These are phyloP conservation scores for Wickerhamomyces mucosus DNA, from an alignment of 805 yeast species.

Conservation along the genomic window DNA sequence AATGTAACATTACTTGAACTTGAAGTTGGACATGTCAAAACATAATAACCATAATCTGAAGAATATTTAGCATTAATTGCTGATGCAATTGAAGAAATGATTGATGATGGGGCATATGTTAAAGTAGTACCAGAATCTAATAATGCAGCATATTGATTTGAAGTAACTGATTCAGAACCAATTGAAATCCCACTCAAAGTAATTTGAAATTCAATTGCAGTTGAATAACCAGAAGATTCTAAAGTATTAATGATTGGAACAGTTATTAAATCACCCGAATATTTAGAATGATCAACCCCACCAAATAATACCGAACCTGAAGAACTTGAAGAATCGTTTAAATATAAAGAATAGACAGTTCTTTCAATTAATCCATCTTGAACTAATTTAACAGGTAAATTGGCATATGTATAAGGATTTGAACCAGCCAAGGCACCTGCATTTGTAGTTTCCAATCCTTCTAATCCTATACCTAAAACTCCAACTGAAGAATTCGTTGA, in stretches of 20 bases:
- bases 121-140: conserved; percentile 36
- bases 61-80: conserved; percentile 36
- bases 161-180: conserved; percentile 2
- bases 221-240: conserved; percentile 17
- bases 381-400: conserved; percentile 56
- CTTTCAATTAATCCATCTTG: conserved; percentile 46
- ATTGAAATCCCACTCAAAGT: conserved; percentile 24
- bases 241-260: conserved; percentile 35
- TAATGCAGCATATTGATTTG: conserved; percentile 23
- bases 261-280: conserved; percentile 38
- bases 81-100: conserved; percentile 27
- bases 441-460: conserved; percentile 58
- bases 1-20: not conserved
- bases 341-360: conserved; percentile 52
- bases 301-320: conserved; percentile 62
- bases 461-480: conserved; percentile 66
- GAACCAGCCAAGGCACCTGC: conserved; percentile 19
- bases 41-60: conserved; percentile 32
- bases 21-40: conserved; percentile 31
- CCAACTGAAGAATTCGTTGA: conserved; percentile 53
- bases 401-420: conserved; percentile 38
- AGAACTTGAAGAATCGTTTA: conserved; percentile 33
- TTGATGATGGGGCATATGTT: conserved; percentile 32
- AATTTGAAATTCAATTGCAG: conserved; percentile 39
- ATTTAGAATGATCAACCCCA: conserved; percentile 59